phyloP scores from a whole-genome alignment of 2,329 filamentous ascomycete genomes.

The Neofusicoccum cordaticola region DNA sequence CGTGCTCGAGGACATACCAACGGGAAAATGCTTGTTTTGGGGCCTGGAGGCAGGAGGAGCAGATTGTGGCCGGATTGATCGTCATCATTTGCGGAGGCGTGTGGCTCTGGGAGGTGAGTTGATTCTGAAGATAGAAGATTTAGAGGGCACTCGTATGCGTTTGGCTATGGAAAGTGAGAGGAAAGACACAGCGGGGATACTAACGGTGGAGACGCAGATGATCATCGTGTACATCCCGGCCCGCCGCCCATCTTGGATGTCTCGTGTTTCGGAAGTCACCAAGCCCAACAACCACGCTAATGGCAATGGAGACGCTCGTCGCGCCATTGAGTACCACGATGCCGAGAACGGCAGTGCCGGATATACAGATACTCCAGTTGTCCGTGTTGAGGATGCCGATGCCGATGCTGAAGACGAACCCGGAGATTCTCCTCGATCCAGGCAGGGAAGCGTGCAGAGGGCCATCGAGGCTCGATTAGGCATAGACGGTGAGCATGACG shows the following conservation, averaged over 20 bases:
- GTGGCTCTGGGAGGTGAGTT: conserved; percentile 55
- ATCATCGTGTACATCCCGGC: background rate
- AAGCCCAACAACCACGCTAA: background rate
- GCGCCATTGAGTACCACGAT: background rate
- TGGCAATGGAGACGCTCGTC: background rate
- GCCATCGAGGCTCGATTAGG: background rate
- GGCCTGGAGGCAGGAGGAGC: conserved; percentile 53
- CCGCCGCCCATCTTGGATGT: background rate
- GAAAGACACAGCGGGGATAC: background rate
- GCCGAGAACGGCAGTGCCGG: background rate
- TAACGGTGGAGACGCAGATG: background rate
- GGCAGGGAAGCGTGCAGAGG: background rate
- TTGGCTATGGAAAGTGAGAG: background rate
- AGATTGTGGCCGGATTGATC: conserved; percentile 49
- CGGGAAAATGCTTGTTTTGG: conserved; percentile 47
- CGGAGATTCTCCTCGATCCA: background rate
- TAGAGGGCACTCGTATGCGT: background rate
- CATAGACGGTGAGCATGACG: background rate
- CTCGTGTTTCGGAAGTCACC: background rate
- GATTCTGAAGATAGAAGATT: too few relatives aligned
- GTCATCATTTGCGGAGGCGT: conserved; percentile 53
- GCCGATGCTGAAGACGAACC: background rate
- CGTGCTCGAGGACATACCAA: conserved; percentile 46
- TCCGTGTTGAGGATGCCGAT: background rate
- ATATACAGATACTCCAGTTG: background rate